These are phyloP conservation scores for Gomphus sp. DNA, from an alignment of 1,284 basidiomycete genomes.

Conservation along the genomic window DNA sequence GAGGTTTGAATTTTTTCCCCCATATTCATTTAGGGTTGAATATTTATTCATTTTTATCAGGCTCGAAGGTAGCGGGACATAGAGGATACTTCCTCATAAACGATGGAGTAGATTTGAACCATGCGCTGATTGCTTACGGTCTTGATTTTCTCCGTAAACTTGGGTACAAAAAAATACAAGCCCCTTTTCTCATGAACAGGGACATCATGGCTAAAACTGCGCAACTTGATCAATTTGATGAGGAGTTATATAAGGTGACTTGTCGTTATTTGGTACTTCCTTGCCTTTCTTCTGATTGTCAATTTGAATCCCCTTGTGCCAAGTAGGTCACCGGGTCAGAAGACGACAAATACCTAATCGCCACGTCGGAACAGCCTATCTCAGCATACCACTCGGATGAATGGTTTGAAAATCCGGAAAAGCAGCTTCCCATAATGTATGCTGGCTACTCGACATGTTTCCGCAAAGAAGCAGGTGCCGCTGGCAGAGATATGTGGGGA, in stretches of 20 bases:
- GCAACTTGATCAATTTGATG: slow-evolving; percentile 96
- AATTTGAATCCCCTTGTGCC: background rate
- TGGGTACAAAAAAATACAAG: slow-evolving; percentile 91
- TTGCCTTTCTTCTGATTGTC: background rate
- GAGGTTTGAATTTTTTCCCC: slow-evolving; percentile 44
- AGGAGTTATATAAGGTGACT: slow-evolving; percentile 89
- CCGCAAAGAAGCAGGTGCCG: slow-evolving; percentile 96
- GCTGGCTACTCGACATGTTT: slow-evolving; percentile 94
- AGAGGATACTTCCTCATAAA: slow-evolving; percentile 94
- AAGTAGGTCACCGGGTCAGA: slow-evolving; percentile 75
- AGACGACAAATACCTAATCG: slow-evolving; percentile 98
- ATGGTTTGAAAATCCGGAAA: slow-evolving; percentile 91
- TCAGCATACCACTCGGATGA: slow-evolving; percentile 93
- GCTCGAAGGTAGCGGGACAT: slow-evolving; percentile 90
- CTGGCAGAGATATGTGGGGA: slow-evolving; percentile 98
- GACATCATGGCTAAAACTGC: slow-evolving; percentile 97
- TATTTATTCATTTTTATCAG: slow-evolving; percentile 28
- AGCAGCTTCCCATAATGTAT: slow-evolving; percentile 83
- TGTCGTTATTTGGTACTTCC: background rate
- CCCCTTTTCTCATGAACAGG: slow-evolving; percentile 99
- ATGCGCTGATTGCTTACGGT: slow-evolving; percentile 92
- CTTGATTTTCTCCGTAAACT: slow-evolving; percentile 84
- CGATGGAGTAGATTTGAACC: slow-evolving; percentile 96
- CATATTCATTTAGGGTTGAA: background rate
- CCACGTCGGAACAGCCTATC: slow-evolving; percentile 97